Conservation (phyloP, 2,329 filamentous ascomycete species). For the Claviceps africana region DNA sequence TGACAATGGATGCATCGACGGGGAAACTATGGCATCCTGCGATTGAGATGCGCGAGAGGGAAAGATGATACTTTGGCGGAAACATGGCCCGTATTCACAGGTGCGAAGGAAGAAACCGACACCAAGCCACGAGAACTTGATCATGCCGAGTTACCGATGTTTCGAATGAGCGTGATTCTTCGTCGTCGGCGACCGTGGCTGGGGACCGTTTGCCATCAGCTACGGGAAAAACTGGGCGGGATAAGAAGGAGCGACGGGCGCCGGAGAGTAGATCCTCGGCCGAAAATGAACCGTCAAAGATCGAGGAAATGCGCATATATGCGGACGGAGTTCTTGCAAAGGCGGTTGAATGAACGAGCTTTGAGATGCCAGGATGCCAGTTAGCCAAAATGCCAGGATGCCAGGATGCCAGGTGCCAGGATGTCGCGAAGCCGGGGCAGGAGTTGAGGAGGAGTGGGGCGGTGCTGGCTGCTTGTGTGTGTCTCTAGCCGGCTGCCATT, state of each 20-base stretch:
- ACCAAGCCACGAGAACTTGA: not conserved
- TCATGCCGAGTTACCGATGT: conserved; percentile 2
- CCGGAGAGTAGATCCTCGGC: not conserved
- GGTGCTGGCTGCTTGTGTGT: not conserved
- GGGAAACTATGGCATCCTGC: conserved; percentile 31
- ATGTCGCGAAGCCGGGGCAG: not conserved
- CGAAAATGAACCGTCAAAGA: not conserved
- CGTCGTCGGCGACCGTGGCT: conserved; percentile 19
- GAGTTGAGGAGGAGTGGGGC: not conserved
- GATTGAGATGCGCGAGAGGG: conserved; percentile 12
- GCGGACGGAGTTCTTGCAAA: not conserved
- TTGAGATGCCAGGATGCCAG: not conserved
- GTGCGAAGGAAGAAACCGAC: not conserved
- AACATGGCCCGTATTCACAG: not conserved
- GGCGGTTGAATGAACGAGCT: not conserved
- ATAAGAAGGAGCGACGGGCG: not conserved
- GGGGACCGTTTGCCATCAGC: conserved; percentile 28
- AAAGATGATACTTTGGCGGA: conserved; percentile 13
- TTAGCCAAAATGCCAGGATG: not conserved
- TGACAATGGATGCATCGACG: conserved; percentile 53
- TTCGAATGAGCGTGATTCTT: conserved; percentile 8
- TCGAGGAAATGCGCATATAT: not conserved
- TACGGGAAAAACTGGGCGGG: conserved; percentile 10
- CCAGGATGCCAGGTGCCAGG: not conserved
- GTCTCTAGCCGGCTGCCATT: not conserved